A percentile compares a stretch with the other conserved stretches of the same genome.
These are phyloP conservation scores for Sclerotinia borealis DNA, from an alignment of 2,329 filamentous ascomycete genomes.

Conservation along the genomic window DNA sequence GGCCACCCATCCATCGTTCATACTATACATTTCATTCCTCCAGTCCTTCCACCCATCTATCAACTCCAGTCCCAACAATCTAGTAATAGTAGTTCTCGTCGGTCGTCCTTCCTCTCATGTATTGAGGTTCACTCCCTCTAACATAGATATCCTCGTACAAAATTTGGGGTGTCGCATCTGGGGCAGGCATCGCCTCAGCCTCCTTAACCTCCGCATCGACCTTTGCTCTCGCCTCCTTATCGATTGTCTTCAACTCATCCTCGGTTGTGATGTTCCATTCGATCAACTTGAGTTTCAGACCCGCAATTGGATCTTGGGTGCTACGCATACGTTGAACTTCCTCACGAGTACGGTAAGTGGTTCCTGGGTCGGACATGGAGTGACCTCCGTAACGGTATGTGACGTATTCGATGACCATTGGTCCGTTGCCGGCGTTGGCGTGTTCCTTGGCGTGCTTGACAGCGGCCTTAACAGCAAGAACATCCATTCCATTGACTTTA, in stretches of 20 bases:
- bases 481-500: conserved; percentile 99
- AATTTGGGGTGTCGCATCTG: conserved; percentile 73
- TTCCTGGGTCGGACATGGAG: conserved; percentile 99
- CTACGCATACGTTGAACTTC: conserved; percentile 99
- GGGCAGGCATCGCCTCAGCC: conserved; percentile 80
- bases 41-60: background rate
- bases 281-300: conserved; percentile 94
- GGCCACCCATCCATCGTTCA: background rate
- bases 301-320: conserved; percentile 96
- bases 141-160: conserved; percentile 97
- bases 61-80: conserved; percentile 2
- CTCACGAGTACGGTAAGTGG: conserved; percentile 97
- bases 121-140: conserved; percentile 77
- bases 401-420: conserved; percentile 95
- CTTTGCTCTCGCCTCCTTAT: conserved; percentile 82
- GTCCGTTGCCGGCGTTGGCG: conserved; percentile 76
- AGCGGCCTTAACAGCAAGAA: conserved; percentile 93
- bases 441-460: conserved; percentile 91
- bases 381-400: conserved; percentile 99
- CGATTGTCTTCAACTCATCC: conserved; percentile 91
- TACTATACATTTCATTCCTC: conserved; percentile 1
- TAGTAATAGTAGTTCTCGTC: conserved; percentile 81
- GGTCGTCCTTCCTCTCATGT: conserved; percentile 77
- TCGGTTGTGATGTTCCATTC: conserved; percentile 90
- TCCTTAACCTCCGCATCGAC: conserved; percentile 86